Conservation (phyloP, 208 protist species). For the Crithidia expoeki region DNA sequence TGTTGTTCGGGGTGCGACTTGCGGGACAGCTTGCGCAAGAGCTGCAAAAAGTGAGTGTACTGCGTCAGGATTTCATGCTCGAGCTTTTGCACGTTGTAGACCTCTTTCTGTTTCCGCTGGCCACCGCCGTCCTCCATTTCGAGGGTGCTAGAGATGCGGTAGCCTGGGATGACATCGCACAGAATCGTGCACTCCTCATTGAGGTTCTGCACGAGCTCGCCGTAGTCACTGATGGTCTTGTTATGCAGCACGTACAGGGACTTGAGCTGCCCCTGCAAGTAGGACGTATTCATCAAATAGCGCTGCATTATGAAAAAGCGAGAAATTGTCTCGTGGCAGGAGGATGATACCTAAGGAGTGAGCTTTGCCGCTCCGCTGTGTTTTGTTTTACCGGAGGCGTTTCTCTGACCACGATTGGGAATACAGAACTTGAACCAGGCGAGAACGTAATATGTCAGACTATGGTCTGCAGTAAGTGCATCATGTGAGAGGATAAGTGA, state of each 20-base stretch:
- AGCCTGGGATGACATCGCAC: conserved; percentile 87
- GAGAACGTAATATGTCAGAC: not conserved
- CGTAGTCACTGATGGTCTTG: conserved; percentile 78
- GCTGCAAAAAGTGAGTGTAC: conserved; percentile 92
- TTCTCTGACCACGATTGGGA: no score
- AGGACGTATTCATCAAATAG: conserved; percentile 94
- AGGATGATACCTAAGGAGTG: no score
- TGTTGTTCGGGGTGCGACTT: conserved; percentile 93
- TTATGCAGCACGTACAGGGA: conserved; percentile 84
- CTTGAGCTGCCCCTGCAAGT: conserved; percentile 84
- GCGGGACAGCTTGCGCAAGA: conserved; percentile 82
- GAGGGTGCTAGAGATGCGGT: conserved; percentile 85
- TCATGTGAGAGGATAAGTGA: no score
- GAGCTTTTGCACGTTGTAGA: conserved; percentile 89
- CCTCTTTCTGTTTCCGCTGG: conserved; percentile 89
- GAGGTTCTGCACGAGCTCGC: conserved; percentile 85
- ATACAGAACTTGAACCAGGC: not conserved
- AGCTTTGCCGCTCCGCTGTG: no score
- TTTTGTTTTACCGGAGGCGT: no score
- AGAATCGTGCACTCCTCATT: conserved; percentile 88
- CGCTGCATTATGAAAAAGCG: conserved; percentile 74
- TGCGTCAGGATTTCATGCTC: conserved; percentile 92
- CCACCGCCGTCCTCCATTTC: conserved; percentile 83
- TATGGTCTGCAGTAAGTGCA: not conserved
- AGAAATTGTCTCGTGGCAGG: no score